phyloP scores from a whole-genome alignment of 441 rosid genomes.

The Rhodomyrtus psidioides region DNA sequence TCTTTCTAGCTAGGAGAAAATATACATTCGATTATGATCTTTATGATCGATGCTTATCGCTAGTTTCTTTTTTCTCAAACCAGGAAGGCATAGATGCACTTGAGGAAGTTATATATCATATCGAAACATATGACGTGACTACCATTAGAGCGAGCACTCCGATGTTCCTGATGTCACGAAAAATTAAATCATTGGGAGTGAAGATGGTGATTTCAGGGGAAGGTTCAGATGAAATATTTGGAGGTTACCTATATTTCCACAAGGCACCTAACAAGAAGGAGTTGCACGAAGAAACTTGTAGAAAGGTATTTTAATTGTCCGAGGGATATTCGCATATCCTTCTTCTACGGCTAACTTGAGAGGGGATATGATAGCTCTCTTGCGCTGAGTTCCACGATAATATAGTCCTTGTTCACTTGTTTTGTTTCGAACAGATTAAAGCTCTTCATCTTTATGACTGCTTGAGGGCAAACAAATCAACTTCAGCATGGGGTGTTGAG shows the following conservation, averaged over 20 bases:
- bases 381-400: background rate
- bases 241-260: conserved; percentile 97
- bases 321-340: background rate
- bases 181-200: conserved; percentile 96
- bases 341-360: background rate
- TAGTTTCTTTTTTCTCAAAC: conserved; percentile 5
- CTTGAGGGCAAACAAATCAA: conserved; percentile 95
- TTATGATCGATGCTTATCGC: background rate
- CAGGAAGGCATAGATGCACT: conserved; percentile 98
- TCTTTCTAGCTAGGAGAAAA: background rate
- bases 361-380: background rate
- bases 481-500: conserved; percentile 99
- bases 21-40: background rate
- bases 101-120: conserved; percentile 95
- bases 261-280: conserved; percentile 98
- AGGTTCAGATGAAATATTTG: conserved; percentile 97
- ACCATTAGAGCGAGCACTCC: conserved; percentile 98
- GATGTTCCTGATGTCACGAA: conserved; percentile 98
- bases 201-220: conserved; percentile 99
- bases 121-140: conserved; percentile 96
- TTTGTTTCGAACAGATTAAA: conserved; percentile 55
- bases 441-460: conserved; percentile 97
- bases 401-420: background rate
- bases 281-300: conserved; percentile 90
- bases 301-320: conserved; percentile 44